Evolutionary conservation across 23 red algal genomes (phyloP), one percentile per base, ranked within the genome.

Genomic region (Gracilaria caudata): DNA sequence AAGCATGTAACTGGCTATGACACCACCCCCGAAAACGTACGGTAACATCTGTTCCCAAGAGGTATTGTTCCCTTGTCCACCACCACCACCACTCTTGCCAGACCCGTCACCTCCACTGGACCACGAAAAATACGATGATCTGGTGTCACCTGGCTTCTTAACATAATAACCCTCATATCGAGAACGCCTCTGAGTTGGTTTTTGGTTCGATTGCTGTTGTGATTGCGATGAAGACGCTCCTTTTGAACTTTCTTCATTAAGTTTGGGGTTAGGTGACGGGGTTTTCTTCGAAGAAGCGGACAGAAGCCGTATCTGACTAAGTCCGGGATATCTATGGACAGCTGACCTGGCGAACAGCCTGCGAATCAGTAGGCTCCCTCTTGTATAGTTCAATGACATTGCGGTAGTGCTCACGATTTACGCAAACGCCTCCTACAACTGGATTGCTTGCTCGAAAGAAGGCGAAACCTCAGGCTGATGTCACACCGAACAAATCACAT

Each of bases 101-200:
- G 11, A 7, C 20, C 40, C 74, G 23, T 86, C 82, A n/a, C 85
- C 85, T 38, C 77, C 32, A 80, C 77, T 34, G 8, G 77, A 60
- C 51, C 51, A 80, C 7, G 77, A 80, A 12, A 57, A 60, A 32
- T 36, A 80, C 23, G 77, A 58, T 32, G 51, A 41, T 40, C 51
- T 30, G 1, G 51, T 56, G 25, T 89, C 85, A 58, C 57, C 85
- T 51, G 32, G 7, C 23, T 56, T 68, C 38, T 89, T 55, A 1
- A 89, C 85, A 41, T 79, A 89, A 73, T 89, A 89, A 40, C 85
- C 85, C n/a, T 89, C 85, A 20, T 89, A 89, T 16, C 85, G 70
- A 47, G 85, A 89, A 54, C 70, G 85, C 53, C 75, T 79, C 12
- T 43, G 61, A 3, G 64, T 51, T 25, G 64, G 63, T 40, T 34